A percentile compares a stretch with the other conserved stretches of the same genome.
These are phyloP conservation scores for Coemansia sp. DNA, from an alignment of 192 early-diverging fungal species.

Conservation along the genomic window DNA sequence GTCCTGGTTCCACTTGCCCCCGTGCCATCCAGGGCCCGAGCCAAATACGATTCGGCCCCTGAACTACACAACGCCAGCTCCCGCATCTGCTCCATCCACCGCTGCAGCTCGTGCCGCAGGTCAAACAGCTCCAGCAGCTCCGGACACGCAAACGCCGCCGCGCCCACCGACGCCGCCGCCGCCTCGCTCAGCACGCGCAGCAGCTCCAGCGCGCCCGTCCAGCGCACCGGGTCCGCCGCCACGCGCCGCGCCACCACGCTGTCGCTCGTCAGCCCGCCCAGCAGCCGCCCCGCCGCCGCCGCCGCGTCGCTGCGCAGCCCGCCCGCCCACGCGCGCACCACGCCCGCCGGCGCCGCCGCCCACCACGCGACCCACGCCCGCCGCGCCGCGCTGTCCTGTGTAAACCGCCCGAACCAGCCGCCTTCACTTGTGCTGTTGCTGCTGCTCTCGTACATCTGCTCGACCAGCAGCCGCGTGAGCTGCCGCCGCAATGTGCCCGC, in stretches of 20 bases:
- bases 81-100: slow-evolving; percentile 33
- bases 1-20: too few relatives aligned
- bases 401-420: slow-evolving; percentile 26
- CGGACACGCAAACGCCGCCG: slow-evolving; percentile 5
- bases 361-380: slow-evolving; percentile 43
- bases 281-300: slow-evolving; percentile 6
- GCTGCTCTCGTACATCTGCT: neutral
- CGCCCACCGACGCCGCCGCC: neutral
- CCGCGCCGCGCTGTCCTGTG: slow-evolving; percentile 14
- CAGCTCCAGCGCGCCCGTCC: slow-evolving; percentile 37
- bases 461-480: slow-evolving; percentile 11
- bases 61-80: neutral
- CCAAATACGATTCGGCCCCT: too few relatives aligned
- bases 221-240: slow-evolving; percentile 14
- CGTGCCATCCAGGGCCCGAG: too few relatives aligned
- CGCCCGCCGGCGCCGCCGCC: slow-evolving; percentile 22
- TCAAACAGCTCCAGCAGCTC: slow-evolving; percentile 18
- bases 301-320: slow-evolving; percentile 23
- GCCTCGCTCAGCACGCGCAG: slow-evolving; percentile 31
- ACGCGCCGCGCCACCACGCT: slow-evolving; percentile 12
- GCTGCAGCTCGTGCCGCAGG: slow-evolving; percentile 14
- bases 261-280: slow-evolving; percentile 24
- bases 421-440: neutral
- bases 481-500: slow-evolving; percentile 9
- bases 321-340: slow-evolving; percentile 21